These are phyloP conservation scores for Asterochloris sp. DNA, from an alignment of 139 green algal species.

Conservation along the genomic window DNA sequence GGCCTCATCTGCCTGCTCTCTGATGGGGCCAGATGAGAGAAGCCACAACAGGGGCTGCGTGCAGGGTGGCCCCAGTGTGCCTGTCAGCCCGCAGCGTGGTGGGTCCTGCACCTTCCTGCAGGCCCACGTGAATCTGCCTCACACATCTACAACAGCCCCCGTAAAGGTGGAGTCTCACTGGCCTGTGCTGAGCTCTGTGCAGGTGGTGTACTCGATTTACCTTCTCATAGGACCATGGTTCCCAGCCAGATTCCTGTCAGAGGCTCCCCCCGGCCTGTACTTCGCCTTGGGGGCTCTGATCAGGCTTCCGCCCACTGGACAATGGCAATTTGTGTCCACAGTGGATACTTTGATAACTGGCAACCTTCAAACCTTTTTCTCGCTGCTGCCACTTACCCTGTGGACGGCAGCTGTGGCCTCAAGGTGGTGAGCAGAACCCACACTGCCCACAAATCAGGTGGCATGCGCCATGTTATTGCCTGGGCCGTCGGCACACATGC, in stretches of 20 bases:
- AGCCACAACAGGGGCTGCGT: not conserved
- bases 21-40: not conserved
- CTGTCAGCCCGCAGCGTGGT: not conserved
- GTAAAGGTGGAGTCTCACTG: not conserved
- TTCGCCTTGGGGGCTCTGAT: slow-evolving; percentile 29
- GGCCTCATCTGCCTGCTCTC: slow-evolving; percentile 6
- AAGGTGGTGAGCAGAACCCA: not conserved
- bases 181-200: not conserved
- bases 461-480: no score
- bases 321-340: slow-evolving; percentile 10
- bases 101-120: not conserved
- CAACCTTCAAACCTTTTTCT: slow-evolving; percentile 21
- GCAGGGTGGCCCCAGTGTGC: not conserved
- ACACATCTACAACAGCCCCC: not conserved
- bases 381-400: slow-evolving; percentile 42
- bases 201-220: slow-evolving; percentile 31
- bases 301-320: not conserved
- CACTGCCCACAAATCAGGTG: no score
- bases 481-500: no score
- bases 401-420: slow-evolving; percentile 43
- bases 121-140: not conserved
- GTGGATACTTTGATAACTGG: slow-evolving; percentile 35
- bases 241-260: slow-evolving; percentile 23
- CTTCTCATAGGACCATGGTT: slow-evolving; percentile 40
- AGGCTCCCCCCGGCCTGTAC: slow-evolving; percentile 20